phyloP scores from a whole-genome alignment of 2,329 filamentous ascomycete species.

The Xenoacremonium recifei region DNA sequence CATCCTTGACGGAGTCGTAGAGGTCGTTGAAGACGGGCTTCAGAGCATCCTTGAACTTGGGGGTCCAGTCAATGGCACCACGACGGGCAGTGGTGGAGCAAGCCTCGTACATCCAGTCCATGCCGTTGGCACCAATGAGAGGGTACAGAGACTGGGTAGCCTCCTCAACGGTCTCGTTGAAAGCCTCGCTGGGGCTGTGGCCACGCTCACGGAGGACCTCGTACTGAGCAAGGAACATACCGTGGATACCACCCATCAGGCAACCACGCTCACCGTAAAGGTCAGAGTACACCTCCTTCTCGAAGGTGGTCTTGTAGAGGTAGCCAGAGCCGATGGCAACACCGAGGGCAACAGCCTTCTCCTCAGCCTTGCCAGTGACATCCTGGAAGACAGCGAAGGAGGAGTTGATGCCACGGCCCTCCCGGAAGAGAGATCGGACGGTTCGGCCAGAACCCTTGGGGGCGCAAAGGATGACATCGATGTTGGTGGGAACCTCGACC shows the following conservation, averaged over 20 bases:
- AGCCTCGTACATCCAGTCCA: conserved; percentile 99
- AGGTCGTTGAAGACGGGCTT: conserved; percentile 99
- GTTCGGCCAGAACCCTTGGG: conserved; percentile 99
- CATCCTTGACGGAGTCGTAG: conserved; percentile 88
- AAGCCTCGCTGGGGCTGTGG: conserved; percentile 96
- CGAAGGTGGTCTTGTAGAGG: conserved; percentile 99
- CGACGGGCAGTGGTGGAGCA: conserved; percentile 98
- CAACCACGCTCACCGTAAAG: conserved; percentile 99
- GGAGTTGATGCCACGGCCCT: conserved; percentile 99
- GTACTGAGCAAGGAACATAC: conserved; percentile 99
- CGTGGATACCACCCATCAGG: conserved; percentile 99
- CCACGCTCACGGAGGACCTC: conserved; percentile 98
- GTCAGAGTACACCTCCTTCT: conserved; percentile 99
- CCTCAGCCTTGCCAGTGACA: conserved; percentile 94
- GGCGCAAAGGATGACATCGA: conserved; percentile 98
- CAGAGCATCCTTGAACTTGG: conserved; percentile 94
- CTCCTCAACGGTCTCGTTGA: conserved; percentile 99
- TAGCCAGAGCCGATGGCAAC: conserved; percentile 97
- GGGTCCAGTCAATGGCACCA: conserved; percentile 98
- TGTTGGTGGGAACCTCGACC: conserved; percentile 91
- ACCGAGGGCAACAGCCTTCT: conserved; percentile 95
- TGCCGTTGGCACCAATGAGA: conserved; percentile 93
- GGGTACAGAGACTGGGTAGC: conserved; percentile 98
- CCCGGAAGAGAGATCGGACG: conserved; percentile 96
- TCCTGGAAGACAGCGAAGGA: conserved; percentile 98